Evolutionary conservation across 495 filamentous ascomycete species (phyloP).

Genomic region (Penicillium turbatum): DNA sequence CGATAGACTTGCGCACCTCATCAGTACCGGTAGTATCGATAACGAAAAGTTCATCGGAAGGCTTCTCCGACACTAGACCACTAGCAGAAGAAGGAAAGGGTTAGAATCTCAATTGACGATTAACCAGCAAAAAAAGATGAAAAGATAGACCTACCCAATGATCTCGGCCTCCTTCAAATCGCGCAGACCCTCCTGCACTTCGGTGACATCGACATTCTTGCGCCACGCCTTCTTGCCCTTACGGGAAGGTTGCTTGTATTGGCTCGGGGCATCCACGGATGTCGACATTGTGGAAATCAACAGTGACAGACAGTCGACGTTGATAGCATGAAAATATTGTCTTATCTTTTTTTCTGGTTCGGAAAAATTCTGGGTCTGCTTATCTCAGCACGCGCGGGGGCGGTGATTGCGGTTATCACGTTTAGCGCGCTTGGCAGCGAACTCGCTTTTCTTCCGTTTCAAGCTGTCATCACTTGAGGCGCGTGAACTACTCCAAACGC

Average conservation of each 20-base stretch:
- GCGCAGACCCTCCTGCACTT: constrained; percentile 79
- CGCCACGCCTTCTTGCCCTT: constrained; percentile 99
- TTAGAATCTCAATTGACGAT: constrained; percentile 3
- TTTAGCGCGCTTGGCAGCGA: constrained; percentile 19
- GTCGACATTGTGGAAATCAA: constrained; percentile 33
- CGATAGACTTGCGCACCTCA: constrained; percentile 55
- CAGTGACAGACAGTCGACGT: neutral
- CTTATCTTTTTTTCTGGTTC: constrained; percentile 29
- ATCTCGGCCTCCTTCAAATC: constrained; percentile 82
- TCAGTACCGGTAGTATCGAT: constrained; percentile 70
- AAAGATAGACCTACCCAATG: constrained; percentile 58
- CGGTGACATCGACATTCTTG: constrained; percentile 91
- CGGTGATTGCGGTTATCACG: constrained; percentile 15
- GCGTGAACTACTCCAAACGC: constrained; percentile 15
- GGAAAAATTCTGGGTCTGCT: constrained; percentile 34
- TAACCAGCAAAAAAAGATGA: neutral
- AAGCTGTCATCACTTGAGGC: constrained; percentile 13
- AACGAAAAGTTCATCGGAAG: constrained; percentile 74
- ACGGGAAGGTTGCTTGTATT: constrained; percentile 78
- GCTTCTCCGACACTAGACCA: constrained; percentile 75
- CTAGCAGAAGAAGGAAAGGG: constrained; percentile 37
- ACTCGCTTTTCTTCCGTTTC: constrained; percentile 23
- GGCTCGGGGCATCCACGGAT: constrained; percentile 45
- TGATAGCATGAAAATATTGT: constrained; percentile 11
- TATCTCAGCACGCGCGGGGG: constrained; percentile 33